These are phyloP conservation scores for Leucocoprinus leucothites DNA, from an alignment of 768 basidiomycete species.

Conservation along the genomic window DNA sequence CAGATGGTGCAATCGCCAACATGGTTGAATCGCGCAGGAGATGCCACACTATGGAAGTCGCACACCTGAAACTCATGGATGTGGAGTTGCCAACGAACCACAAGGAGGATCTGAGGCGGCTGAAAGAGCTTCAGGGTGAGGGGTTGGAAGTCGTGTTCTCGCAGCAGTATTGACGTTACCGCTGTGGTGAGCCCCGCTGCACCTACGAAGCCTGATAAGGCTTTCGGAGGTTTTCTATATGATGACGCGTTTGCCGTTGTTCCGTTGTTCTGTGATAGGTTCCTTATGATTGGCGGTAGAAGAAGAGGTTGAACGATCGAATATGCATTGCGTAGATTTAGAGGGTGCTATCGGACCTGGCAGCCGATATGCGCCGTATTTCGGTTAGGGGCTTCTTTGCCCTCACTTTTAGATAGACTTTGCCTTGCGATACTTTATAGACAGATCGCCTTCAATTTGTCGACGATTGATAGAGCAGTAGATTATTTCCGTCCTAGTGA, in stretches of 20 bases:
- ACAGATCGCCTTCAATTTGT: background rate
- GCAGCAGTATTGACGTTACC: background rate
- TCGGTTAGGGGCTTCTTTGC: background rate
- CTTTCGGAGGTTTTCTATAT: background rate
- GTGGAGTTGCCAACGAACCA: slow-evolving; percentile 28
- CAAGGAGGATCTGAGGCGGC: slow-evolving; percentile 25
- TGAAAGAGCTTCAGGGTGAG: slow-evolving; percentile 28
- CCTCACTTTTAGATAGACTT: background rate
- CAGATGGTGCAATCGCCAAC: slow-evolving; percentile 28
- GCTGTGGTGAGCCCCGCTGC: background rate
- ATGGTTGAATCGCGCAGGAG: slow-evolving; percentile 36
- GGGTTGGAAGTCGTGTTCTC: slow-evolving; percentile 27
- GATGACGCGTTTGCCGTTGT: background rate
- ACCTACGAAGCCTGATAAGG: background rate
- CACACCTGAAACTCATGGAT: slow-evolving; percentile 26
- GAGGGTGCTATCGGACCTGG: background rate
- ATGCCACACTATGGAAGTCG: slow-evolving; percentile 16
- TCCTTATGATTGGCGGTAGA: background rate
- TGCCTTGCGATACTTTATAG: background rate
- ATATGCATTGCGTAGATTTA: background rate
- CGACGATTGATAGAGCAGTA: background rate
- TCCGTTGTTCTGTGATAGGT: slow-evolving; percentile 1
- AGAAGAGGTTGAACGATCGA: background rate
- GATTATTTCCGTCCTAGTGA: too few relatives aligned
- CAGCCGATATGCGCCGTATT: background rate